Conservation (phyloP, 2,329 filamentous ascomycete species). For the Microcyclospora tardicrescens region DNA sequence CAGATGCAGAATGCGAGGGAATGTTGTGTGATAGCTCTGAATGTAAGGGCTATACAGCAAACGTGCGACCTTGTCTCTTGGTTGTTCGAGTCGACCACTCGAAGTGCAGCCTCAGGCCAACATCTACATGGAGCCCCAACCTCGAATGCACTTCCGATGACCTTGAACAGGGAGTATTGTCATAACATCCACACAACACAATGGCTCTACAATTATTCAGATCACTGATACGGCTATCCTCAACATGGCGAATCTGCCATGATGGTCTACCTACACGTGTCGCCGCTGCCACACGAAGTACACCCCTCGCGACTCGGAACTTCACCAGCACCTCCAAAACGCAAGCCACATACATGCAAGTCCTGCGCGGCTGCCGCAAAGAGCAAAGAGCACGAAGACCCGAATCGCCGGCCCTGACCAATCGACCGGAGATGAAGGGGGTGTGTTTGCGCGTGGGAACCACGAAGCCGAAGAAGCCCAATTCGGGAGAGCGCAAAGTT, state of each 20-base stretch:
- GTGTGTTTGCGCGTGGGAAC: constrained; percentile 91
- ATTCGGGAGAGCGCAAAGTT: constrained; percentile 93
- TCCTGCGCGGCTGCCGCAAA: constrained; percentile 57
- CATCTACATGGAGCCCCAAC: no score
- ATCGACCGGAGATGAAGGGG: constrained; percentile 77
- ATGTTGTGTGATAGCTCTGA: no score
- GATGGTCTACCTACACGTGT: constrained; percentile 9
- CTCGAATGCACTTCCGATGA: no score
- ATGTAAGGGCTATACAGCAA: no score
- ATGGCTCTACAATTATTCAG: constrained; percentile 30
- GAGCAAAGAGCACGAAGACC: constrained; percentile 71
- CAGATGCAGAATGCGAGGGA: no score
- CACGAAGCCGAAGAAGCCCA: constrained; percentile 95
- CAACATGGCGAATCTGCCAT: constrained; percentile 16
- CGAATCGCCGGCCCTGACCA: constrained; percentile 69
- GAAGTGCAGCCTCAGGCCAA: no score
- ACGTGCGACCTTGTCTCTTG: no score
- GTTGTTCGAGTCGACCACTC: no score
- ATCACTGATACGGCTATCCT: constrained; percentile 25
- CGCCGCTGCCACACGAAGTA: constrained; percentile 9
- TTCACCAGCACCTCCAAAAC: constrained; percentile 27
- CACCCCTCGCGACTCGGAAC: constrained; percentile 13
- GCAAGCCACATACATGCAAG: constrained; percentile 38
- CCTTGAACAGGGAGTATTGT: no score
- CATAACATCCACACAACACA: constrained; percentile 2